Percentiles rank a stretch among this genome's conserved stretches.
Conservation (phyloP, 805 yeast species). For the Metschnikowia gelsemii region DNA sequence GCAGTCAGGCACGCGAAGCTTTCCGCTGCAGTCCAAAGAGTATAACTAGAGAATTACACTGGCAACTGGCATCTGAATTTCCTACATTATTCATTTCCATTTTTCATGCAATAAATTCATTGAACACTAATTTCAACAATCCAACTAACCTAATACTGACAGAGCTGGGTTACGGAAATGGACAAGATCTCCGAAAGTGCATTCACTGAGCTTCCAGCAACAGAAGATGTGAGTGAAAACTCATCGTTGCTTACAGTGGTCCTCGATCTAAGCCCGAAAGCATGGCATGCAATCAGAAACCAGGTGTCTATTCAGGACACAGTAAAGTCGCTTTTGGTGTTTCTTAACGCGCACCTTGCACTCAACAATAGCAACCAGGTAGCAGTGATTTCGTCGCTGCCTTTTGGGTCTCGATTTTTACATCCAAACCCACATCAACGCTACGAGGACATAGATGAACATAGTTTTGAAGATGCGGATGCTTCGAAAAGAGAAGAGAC, state of each 20-base stretch:
- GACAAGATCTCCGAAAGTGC: slow-evolving; percentile 67
- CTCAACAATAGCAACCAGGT: slow-evolving; percentile 81
- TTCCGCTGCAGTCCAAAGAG: neutral
- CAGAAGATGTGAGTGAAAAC: slow-evolving; percentile 35
- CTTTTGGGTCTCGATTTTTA: slow-evolving; percentile 64
- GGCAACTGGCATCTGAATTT: too few relatives aligned
- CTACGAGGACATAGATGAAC: slow-evolving; percentile 13
- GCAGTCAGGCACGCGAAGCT: neutral
- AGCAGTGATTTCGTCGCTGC: slow-evolving; percentile 74
- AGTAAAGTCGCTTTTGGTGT: slow-evolving; percentile 65
- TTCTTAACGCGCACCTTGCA: slow-evolving; percentile 84
- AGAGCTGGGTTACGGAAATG: too few relatives aligned
- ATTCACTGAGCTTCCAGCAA: slow-evolving; percentile 37
- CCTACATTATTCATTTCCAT: too few relatives aligned
- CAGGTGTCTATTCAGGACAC: slow-evolving; percentile 56
- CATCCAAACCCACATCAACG: slow-evolving; percentile 52
- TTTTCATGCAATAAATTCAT: too few relatives aligned
- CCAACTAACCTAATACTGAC: too few relatives aligned
- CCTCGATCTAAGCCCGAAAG: slow-evolving; percentile 71
- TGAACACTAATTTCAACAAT: too few relatives aligned
- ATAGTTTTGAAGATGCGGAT: slow-evolving; percentile 15
- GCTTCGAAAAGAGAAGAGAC: slow-evolving; percentile 3
- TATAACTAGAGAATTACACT: neutral
- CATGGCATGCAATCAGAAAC: slow-evolving; percentile 55
- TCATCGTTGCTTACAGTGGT: slow-evolving; percentile 81